Evolutionary conservation across 192 early-diverging fungal species (phyloP).

Genomic region (Coemansia sp.): DNA sequence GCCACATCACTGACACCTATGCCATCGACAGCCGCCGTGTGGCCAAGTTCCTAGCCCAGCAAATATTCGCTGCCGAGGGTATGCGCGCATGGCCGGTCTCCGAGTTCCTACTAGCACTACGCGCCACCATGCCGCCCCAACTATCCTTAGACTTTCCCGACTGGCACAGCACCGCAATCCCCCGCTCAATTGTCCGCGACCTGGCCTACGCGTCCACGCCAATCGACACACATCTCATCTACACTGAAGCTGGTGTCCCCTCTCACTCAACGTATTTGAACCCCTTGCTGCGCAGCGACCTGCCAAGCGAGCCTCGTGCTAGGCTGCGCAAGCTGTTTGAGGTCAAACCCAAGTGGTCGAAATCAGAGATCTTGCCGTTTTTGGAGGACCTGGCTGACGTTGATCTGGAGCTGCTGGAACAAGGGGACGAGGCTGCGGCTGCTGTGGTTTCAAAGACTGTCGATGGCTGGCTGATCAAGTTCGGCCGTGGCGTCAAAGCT

Average conservation of each 20-base stretch:
- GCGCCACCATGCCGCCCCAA: slow-evolving; percentile 49
- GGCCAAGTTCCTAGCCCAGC: slow-evolving; percentile 41
- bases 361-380: slow-evolving; percentile 37
- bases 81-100: slow-evolving; percentile 37
- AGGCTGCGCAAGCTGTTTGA: slow-evolving; percentile 45
- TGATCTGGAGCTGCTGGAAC: slow-evolving; percentile 21
- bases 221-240: slow-evolving; percentile 24
- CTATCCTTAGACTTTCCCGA: slow-evolving; percentile 9
- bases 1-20: slow-evolving; percentile 8
- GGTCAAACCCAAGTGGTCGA: slow-evolving; percentile 33
- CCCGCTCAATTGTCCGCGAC: slow-evolving; percentile 38
- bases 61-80: slow-evolving; percentile 40
- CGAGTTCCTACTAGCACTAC: slow-evolving; percentile 41
- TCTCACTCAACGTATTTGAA: slow-evolving; percentile 19
- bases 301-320: slow-evolving; percentile 35
- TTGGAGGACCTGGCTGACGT: slow-evolving; percentile 52
- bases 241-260: slow-evolving; percentile 18
- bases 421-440: slow-evolving; percentile 12
- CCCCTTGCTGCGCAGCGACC: slow-evolving; percentile 26
- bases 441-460: slow-evolving; percentile 27
- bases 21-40: slow-evolving; percentile 32
- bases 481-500: slow-evolving; percentile 31
- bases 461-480: slow-evolving; percentile 48
- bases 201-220: slow-evolving; percentile 40
- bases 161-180: slow-evolving; percentile 36